These are phyloP conservation scores for Boletus coccyginus DNA, from an alignment of 768 basidiomycete species.

Conservation along the genomic window DNA sequence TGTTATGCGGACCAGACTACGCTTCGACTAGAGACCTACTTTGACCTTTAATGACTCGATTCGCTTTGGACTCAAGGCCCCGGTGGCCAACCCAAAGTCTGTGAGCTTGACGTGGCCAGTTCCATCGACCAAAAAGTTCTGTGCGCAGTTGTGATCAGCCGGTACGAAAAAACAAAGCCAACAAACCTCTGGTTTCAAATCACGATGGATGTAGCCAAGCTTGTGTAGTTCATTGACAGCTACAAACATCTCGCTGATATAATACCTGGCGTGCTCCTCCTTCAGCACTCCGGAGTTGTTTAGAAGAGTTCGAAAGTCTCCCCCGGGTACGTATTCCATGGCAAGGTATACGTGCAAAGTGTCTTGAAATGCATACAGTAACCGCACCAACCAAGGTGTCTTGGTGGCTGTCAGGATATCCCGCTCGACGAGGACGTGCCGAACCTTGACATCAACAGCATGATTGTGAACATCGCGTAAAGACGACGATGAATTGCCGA, in stretches of 20 bases:
- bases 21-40: slow-evolving; percentile 39
- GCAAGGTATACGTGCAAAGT: slow-evolving; percentile 88
- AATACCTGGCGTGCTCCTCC: slow-evolving; percentile 95
- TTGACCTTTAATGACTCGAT: slow-evolving; percentile 95
- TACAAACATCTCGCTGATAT: slow-evolving; percentile 97
- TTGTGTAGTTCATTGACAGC: slow-evolving; percentile 93
- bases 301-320: slow-evolving; percentile 95
- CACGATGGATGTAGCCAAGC: slow-evolving; percentile 97
- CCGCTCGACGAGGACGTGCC: slow-evolving; percentile 96
- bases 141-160: neutral
- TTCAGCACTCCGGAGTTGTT: slow-evolving; percentile 98
- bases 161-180: neutral
- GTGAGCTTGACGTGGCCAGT: slow-evolving; percentile 97
- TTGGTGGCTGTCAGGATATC: slow-evolving; percentile 98
- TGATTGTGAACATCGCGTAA: neutral
- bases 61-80: slow-evolving; percentile 88
- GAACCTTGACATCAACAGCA: slow-evolving; percentile 52
- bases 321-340: slow-evolving; percentile 99
- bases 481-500: neutral
- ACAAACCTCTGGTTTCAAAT: slow-evolving; percentile 92
- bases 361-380: slow-evolving; percentile 98
- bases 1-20: neutral
- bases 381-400: slow-evolving; percentile 93
- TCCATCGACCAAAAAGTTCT: slow-evolving; percentile 97
- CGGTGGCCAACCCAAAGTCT: slow-evolving; percentile 97